These are phyloP conservation scores for Ascochyta koolunga DNA, from an alignment of 2,329 filamentous ascomycete species.

Conservation along the genomic window DNA sequence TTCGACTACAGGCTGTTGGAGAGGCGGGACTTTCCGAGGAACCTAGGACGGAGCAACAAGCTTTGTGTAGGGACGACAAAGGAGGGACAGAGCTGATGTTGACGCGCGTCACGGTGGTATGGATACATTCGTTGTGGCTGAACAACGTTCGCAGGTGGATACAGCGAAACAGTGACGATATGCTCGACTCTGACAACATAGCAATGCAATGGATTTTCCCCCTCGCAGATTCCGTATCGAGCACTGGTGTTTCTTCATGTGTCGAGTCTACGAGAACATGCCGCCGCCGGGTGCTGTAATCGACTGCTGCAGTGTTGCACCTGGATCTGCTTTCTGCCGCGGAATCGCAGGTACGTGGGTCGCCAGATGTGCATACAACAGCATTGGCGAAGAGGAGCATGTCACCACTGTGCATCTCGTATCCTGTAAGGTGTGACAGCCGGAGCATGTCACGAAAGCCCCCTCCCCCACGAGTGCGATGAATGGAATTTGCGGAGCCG, in stretches of 20 bases:
- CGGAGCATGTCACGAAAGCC: conserved; percentile 30
- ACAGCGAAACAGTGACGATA: conserved; percentile 30
- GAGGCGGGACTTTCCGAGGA: background rate
- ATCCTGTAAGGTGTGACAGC: conserved; percentile 19
- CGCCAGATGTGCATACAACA: conserved; percentile 24
- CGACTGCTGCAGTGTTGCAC: conserved; percentile 4
- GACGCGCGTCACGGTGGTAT: conserved; percentile 12
- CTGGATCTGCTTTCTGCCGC: background rate
- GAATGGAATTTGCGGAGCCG: conserved; percentile 33
- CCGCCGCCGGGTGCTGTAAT: conserved; percentile 1
- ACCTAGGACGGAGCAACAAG: background rate
- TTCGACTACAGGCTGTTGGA: background rate
- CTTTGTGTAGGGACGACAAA: background rate
- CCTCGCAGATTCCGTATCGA: background rate
- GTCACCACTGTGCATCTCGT: conserved; percentile 22
- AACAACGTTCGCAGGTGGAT: conserved; percentile 4
- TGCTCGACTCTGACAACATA: conserved; percentile 21
- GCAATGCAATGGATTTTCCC: conserved; percentile 18
- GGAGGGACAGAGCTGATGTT: conserved; percentile 3
- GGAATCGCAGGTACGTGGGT: conserved; percentile 9
- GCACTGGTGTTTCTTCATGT: background rate
- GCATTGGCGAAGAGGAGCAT: conserved; percentile 21
- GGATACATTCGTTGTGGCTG: conserved; percentile 6
- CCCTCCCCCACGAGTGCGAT: conserved; percentile 38
- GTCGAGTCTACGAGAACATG: background rate